A percentile compares a stretch with the other conserved stretches of the same genome.
phyloP scores from a whole-genome alignment of 768 basidiomycete species.

The Amyloporia xantha region DNA sequence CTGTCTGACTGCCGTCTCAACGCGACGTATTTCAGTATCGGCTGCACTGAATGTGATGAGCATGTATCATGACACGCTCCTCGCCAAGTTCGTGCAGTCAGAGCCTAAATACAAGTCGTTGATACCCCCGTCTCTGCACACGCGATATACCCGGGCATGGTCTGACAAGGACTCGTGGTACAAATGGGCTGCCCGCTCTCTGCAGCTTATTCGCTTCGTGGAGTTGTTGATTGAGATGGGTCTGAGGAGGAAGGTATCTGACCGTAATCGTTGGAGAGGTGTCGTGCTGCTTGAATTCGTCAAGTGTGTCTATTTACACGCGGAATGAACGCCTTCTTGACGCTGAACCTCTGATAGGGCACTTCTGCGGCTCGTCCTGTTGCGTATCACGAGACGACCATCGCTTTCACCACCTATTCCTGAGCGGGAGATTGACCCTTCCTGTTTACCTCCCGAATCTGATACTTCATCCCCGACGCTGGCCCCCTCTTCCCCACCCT shows the following conservation, averaged over 20 bases:
- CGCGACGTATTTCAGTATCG: conserved; percentile 50
- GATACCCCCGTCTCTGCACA: conserved; percentile 70
- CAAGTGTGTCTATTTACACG: conserved; percentile 53
- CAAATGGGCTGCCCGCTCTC: conserved; percentile 67
- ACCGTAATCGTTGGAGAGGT: conserved; percentile 63
- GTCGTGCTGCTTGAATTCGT: conserved; percentile 72
- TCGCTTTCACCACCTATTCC: conserved; percentile 74
- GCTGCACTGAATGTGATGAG: conserved; percentile 82
- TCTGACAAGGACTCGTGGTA: conserved; percentile 61
- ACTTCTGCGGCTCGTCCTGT: conserved; percentile 61
- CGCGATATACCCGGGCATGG: conserved; percentile 90
- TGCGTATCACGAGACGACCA: conserved; percentile 73
- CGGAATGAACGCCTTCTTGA: neutral
- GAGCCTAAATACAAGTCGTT: conserved; percentile 70
- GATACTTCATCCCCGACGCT: conserved; percentile 53
- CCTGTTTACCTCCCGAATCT: conserved; percentile 49
- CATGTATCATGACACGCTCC: conserved; percentile 93
- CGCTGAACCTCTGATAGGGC: conserved; percentile 42
- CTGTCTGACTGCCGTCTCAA: conserved; percentile 7
- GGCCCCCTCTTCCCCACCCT: conserved; percentile 48
- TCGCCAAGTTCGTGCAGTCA: conserved; percentile 55
- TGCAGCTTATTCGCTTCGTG: conserved; percentile 73
- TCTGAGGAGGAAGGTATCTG: conserved; percentile 61
- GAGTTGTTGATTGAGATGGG: conserved; percentile 91
- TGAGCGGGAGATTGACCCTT: conserved; percentile 81